phyloP scores from a whole-genome alignment of 345 rosid genomes.

The Euclidium syriacum region DNA sequence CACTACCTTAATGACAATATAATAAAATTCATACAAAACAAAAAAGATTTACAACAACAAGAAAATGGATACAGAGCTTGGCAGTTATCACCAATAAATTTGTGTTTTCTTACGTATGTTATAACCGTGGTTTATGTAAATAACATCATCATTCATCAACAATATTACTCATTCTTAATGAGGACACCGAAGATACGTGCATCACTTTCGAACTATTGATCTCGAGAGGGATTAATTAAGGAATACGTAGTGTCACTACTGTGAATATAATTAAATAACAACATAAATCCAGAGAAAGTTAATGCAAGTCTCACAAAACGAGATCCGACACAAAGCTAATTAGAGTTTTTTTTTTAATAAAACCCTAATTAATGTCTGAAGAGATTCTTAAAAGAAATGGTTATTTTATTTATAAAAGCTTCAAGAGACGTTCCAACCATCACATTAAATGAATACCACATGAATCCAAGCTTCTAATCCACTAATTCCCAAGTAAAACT shows the following conservation, averaged over 20 bases:
- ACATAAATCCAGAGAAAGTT: constrained; percentile 29
- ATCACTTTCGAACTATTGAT: constrained; percentile 21
- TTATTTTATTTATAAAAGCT: constrained; percentile 11
- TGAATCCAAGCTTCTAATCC: constrained; percentile 59
- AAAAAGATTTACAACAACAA: too few relatives aligned
- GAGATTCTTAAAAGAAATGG: constrained; percentile 30
- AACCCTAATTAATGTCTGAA: constrained; percentile 33
- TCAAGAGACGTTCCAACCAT: constrained; percentile 39
- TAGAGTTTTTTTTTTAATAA: constrained; percentile 14
- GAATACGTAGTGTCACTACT: neutral
- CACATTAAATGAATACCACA: constrained; percentile 63
- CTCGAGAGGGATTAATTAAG: constrained; percentile 4
- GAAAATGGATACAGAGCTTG: too few relatives aligned
- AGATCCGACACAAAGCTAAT: constrained; percentile 54
- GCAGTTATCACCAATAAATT: too few relatives aligned
- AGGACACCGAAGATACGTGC: constrained; percentile 13
- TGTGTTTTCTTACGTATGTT: too few relatives aligned
- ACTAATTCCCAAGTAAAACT: constrained; percentile 34
- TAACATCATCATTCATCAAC: neutral
- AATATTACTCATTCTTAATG: neutral
- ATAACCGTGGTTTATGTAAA: too few relatives aligned
- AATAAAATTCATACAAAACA: too few relatives aligned
- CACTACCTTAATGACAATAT: too few relatives aligned
- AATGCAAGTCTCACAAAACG: constrained; percentile 39
- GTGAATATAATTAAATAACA: constrained; percentile 22